phyloP scores from a whole-genome alignment of 305 asterid genomes.

The Andrographis paniculata region DNA sequence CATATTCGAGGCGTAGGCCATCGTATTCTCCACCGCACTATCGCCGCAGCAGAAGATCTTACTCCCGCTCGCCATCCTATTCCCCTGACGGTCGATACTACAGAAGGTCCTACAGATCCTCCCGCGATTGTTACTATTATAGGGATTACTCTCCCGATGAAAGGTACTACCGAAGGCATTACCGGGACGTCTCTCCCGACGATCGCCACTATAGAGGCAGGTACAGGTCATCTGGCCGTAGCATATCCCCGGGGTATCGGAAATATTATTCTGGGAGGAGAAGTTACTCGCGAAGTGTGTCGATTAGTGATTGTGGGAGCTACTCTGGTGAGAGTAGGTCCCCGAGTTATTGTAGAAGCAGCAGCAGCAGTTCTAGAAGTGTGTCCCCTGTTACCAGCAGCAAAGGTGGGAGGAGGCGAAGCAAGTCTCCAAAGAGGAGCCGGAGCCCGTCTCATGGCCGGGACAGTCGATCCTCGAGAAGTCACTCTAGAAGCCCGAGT shows the following conservation, averaged over 20 bases:
- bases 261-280: constrained; percentile 25
- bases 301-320: constrained; percentile 11
- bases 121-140: too few species aligned
- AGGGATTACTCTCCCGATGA: constrained; percentile 29
- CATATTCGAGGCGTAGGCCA: too few species aligned
- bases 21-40: constrained; percentile 26
- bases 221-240: too few species aligned
- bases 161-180: constrained; percentile 18
- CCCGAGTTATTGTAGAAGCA: constrained; percentile 28
- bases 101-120: too few species aligned
- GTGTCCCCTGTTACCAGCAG: constrained; percentile 21
- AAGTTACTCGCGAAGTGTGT: constrained; percentile 26
- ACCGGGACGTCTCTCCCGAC: constrained; percentile 27
- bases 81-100: constrained; percentile 28
- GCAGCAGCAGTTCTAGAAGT: constrained; percentile 36
- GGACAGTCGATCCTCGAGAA: constrained; percentile 37
- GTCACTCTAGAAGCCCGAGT: constrained; percentile 42
- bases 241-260: constrained; percentile 36
- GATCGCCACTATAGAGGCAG: constrained; percentile 21
- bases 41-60: constrained; percentile 40
- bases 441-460: constrained; percentile 18
- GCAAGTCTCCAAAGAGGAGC: constrained; percentile 18
- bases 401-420: constrained; percentile 2
- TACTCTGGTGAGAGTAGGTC: constrained; percentile 13
- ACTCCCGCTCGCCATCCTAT: constrained; percentile 34